Conservation (phyloP, 176 grass and related monocot species). For the Canna indica region DNA sequence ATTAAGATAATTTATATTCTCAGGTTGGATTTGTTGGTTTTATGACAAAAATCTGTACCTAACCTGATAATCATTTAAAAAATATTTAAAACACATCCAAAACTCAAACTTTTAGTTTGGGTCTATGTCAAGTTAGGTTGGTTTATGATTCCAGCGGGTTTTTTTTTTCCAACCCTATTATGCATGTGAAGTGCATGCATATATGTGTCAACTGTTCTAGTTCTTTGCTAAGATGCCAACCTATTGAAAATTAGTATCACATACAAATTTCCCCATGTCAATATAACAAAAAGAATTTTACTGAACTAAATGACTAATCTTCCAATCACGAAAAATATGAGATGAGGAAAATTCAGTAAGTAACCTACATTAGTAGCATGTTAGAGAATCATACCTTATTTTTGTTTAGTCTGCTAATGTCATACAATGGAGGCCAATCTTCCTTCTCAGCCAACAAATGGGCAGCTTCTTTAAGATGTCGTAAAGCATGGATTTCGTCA, state of each 20-base stretch:
- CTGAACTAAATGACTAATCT: background rate
- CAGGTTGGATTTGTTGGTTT: no score
- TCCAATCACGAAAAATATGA: no score
- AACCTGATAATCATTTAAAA: no score
- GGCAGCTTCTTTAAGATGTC: constrained; percentile 60
- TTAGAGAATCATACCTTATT: constrained; percentile 48
- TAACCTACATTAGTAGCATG: background rate
- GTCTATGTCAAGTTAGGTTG: no score
- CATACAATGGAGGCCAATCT: constrained; percentile 71
- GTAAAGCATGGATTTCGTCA: constrained; percentile 64
- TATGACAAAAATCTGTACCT: no score
- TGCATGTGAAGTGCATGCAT: no score
- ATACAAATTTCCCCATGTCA: background rate
- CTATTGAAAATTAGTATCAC: background rate
- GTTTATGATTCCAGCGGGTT: no score
- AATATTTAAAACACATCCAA: no score
- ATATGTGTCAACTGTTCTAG: no score
- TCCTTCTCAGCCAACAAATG: constrained; percentile 62
- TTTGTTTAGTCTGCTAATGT: constrained; percentile 47
- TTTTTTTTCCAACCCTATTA: no score
- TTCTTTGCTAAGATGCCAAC: background rate
- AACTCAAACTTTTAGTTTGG: no score
- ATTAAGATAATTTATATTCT: no score
- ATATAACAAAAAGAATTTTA: background rate
- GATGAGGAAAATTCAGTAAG: background rate